Percentiles rank a stretch among this genome's conserved stretches.
Evolutionary conservation across 352 stramenopile species (phyloP).

Genomic region (Phytophthora sojae): DNA sequence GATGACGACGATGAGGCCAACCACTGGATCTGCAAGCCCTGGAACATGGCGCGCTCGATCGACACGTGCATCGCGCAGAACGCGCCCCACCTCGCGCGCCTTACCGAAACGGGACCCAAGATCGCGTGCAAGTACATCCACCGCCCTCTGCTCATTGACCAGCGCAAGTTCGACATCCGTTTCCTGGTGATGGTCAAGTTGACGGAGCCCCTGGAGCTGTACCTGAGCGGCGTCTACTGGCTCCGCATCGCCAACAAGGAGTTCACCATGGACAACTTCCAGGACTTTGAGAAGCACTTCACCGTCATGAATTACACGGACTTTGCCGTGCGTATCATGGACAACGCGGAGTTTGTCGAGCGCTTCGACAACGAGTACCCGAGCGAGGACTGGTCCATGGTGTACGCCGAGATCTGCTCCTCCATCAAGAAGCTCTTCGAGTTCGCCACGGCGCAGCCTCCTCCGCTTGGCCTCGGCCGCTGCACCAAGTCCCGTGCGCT

Average conservation of each 20-base stretch:
- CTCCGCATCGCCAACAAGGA: slow-evolving; percentile 65
- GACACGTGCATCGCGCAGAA: slow-evolving; percentile 63
- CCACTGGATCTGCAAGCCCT: slow-evolving; percentile 71
- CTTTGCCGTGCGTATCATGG: slow-evolving; percentile 60
- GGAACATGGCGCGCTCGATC: slow-evolving; percentile 70
- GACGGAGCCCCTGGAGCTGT: slow-evolving; percentile 56
- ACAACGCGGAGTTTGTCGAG: slow-evolving; percentile 55
- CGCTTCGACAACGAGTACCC: slow-evolving; percentile 62
- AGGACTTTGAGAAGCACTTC: slow-evolving; percentile 69
- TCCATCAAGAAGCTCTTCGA: slow-evolving; percentile 64
- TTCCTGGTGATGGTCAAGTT: slow-evolving; percentile 69
- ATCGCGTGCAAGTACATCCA: slow-evolving; percentile 68
- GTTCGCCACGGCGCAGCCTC: slow-evolving; percentile 46
- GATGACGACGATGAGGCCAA: slow-evolving; percentile 52
- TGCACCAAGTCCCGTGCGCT: slow-evolving; percentile 60
- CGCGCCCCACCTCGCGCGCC: slow-evolving; percentile 49
- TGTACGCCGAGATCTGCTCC: slow-evolving; percentile 51
- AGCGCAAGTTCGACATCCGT: slow-evolving; percentile 68
- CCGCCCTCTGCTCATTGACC: slow-evolving; percentile 58
- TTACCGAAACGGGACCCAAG: slow-evolving; percentile 62
- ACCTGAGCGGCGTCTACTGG: slow-evolving; percentile 62
- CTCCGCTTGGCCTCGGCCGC: slow-evolving; percentile 55
- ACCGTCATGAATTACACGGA: slow-evolving; percentile 74
- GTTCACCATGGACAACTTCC: slow-evolving; percentile 65
- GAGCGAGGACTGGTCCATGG: slow-evolving; percentile 51